These are phyloP conservation scores for Debaryomyces fabryi DNA, from an alignment of 1,139 yeast species.

Conservation along the genomic window DNA sequence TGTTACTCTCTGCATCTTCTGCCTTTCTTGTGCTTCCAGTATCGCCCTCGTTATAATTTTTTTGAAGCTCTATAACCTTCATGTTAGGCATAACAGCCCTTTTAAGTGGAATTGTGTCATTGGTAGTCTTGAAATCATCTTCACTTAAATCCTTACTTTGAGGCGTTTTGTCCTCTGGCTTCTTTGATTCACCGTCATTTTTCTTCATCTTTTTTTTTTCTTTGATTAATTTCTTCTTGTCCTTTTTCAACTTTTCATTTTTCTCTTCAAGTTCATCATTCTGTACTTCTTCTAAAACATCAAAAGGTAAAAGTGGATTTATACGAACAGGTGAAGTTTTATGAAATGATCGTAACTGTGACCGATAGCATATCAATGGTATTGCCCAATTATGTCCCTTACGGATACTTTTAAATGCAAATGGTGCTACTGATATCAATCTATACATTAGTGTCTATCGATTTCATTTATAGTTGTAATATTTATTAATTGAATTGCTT, in stretches of 20 bases:
- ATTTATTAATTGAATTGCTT: not conserved
- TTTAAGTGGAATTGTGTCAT: slow-evolving; percentile 21
- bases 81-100: slow-evolving; percentile 17
- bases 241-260: slow-evolving; percentile 28
- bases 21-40: slow-evolving; percentile 21
- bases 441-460: not conserved
- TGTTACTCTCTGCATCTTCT: slow-evolving; percentile 25
- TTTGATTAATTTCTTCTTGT: slow-evolving; percentile 28
- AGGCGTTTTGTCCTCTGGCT: not conserved
- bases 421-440: not conserved
- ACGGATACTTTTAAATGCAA: not conserved
- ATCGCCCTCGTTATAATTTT: not conserved
- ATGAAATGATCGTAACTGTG: slow-evolving; percentile 5
- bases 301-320: slow-evolving; percentile 37
- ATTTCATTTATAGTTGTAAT: not conserved
- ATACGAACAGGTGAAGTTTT: slow-evolving; percentile 11
- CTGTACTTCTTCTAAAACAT: slow-evolving; percentile 33
- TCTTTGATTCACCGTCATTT: slow-evolving; percentile 14
- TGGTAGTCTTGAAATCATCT: slow-evolving; percentile 12
- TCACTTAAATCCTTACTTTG: slow-evolving; percentile 4
- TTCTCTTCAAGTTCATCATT: slow-evolving; percentile 33
- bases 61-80: slow-evolving; percentile 9
- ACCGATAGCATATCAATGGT: not conserved
- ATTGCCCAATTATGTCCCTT: not conserved
- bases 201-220: slow-evolving; percentile 20